phyloP scores from a whole-genome alignment of 2,329 filamentous ascomycete species.

The Fusarium nygamai region DNA sequence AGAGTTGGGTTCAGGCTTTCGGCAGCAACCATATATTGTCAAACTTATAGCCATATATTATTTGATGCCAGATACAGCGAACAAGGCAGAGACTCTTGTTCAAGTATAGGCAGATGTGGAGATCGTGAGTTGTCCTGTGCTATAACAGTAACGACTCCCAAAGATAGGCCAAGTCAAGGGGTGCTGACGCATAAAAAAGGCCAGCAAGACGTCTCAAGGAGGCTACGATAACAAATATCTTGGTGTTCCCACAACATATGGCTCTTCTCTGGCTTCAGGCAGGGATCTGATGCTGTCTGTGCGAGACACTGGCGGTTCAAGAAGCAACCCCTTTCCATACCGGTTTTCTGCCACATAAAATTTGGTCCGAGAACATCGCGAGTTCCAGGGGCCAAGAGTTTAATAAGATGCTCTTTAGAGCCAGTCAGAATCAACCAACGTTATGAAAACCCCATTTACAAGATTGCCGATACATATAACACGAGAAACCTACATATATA shows the following conservation, averaged over 20 bases:
- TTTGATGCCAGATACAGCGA: background rate
- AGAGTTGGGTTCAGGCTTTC: background rate
- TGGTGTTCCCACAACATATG: background rate
- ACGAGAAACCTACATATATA: background rate
- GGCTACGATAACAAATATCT: background rate
- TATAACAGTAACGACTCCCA: background rate
- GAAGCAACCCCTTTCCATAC: background rate
- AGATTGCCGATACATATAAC: background rate
- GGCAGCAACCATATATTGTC: background rate
- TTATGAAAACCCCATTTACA: background rate
- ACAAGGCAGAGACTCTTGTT: background rate
- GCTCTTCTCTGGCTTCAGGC: background rate
- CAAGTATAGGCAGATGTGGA: background rate
- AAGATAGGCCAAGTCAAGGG: too few species aligned
- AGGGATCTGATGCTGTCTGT: background rate
- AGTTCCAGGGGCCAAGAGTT: background rate
- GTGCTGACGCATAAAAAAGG: background rate
- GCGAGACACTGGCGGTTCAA: background rate
- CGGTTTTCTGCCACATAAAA: background rate
- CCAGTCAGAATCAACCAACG: background rate
- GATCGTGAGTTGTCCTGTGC: background rate
- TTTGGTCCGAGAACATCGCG: background rate
- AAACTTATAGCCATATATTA: background rate
- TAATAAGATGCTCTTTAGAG: background rate
- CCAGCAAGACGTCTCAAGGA: background rate